These are phyloP conservation scores for Fusarium pseudonygamai DNA, from an alignment of 2,329 filamentous ascomycete species.

Conservation along the genomic window DNA sequence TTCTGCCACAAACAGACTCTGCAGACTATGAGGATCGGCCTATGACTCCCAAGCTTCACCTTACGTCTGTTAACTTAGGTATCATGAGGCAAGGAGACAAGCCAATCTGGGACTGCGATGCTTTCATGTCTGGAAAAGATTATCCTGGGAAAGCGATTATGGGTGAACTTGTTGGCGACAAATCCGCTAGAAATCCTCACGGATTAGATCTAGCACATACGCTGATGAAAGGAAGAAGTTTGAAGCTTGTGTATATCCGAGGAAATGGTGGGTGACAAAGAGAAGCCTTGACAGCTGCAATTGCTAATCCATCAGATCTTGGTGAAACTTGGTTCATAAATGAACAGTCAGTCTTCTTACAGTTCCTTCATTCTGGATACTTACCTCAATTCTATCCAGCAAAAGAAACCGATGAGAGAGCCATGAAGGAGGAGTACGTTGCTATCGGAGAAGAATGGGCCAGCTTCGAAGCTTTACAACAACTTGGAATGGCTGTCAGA, in stretches of 20 bases:
- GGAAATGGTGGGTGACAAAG: conserved; percentile 2
- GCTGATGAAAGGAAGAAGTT: background rate
- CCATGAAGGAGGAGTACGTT: conserved; percentile 16
- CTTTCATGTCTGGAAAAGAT: background rate
- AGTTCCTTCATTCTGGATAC: conserved; percentile 26
- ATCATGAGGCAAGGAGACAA: conserved; percentile 7
- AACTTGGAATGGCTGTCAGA: conserved; percentile 1
- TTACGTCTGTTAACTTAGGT: background rate
- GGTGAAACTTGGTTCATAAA: conserved; percentile 31
- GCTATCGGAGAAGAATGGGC: conserved; percentile 25
- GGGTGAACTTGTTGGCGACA: conserved; percentile 15
- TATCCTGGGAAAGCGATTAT: conserved; percentile 14
- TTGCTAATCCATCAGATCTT: conserved; percentile 1
- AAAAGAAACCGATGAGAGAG: background rate
- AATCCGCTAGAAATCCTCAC: conserved; percentile 9
- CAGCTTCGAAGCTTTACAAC: conserved; percentile 11
- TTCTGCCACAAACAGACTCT: conserved; percentile 4
- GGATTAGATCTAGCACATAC: conserved; percentile 19
- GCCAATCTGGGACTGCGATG: conserved; percentile 12
- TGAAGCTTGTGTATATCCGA: conserved; percentile 17
- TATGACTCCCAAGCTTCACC: background rate
- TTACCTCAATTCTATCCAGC: conserved; percentile 17
- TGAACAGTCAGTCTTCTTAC: conserved; percentile 14
- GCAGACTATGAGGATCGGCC: conserved; percentile 5
- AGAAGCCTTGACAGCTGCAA: rapidly evolving